Base-by-base conservation (phyloP, 2,329 filamentous ascomycete genomes). In the Xylaria sp. region DNA sequence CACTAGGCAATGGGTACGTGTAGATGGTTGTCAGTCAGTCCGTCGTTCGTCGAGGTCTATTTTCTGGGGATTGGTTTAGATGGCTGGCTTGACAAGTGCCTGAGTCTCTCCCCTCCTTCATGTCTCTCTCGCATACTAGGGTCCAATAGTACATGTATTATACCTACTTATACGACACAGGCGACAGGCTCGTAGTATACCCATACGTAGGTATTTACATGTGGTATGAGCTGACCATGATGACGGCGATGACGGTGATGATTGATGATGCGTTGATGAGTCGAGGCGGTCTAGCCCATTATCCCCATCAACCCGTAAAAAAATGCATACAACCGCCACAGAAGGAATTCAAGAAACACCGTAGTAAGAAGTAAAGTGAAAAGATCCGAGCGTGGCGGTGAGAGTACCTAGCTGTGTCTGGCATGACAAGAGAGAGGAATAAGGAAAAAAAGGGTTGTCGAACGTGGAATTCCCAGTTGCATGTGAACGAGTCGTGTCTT, bases 401-500 rank as follows among this genome's bases (percentile, higher is more conserved):
- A 59, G 57, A 55, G 21, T 47, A 21, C 21, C 32, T 35, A 6
- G 42, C n/a, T 21, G 42, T n/a, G 42, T 25, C 18, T n/a, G 40
- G 16, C 40, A 44, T 18, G 40, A 18, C 16, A 44, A 8, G 18
- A 42, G 13, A 18, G 1, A 18, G 16, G 5, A 18, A 23, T 8
- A 44, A 13, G 1, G 16, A 29, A 8, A 29, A 27, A 55, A n/a
- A 57, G 25, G 16, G 48, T 29, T 18, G 13, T 53, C 27, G 16
- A 44, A 42, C 23, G 55, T 55, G 29, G 29, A 55, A 42, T 42
- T 27, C 37, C 25, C 18, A 58, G 37, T 42, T 58, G 55, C 55
- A 44, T 58, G 55, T 58, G 55, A 58, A 58, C 37, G 55, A 58
- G 55, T 44, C 13, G 25, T 12, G 37, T 44, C 37, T 42, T 25